Base-by-base conservation (phyloP, 1,284 basidiomycete genomes). In the Schizopora paradoxa region DNA sequence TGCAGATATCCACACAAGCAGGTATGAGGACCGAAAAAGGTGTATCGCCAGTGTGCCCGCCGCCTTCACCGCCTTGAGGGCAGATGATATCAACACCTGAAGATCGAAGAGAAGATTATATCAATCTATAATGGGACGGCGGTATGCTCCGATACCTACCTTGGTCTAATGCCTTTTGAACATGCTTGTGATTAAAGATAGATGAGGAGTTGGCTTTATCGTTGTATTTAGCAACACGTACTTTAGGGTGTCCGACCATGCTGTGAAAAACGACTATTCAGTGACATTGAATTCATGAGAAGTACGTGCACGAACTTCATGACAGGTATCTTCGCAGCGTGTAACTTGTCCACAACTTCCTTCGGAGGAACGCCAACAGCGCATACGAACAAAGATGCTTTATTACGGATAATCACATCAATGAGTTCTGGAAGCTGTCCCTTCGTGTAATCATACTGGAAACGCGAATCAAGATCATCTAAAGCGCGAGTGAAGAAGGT, bases 181-280 rank as follows among this genome's bases (percentile, higher is more conserved):
- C 88, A 58, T 93, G 90, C 79, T 84, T 51, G 18, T 57, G 28
- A 11, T 33, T 46, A 42, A n/a, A 32, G 21, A 25, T 18, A 13
- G 23, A 3, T 19, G n/a, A 18, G 27, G 5, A 27, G 16, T 33
- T n/a, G 32, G 26, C n/a, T 23, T 16, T 29, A 28, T 22, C n/a
- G n/a, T 13, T 3, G 37, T 40, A 60, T 26, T n/a, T n/a, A n/a
- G n/a, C n/a, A n/a, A n/a, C n/a, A n/a, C n/a, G n/a, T 52, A 79
- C 81, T 68, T 88, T 92, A n/a, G 86, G 86, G 57, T 88, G 83
- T 19, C 89, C 91, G 49, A 95, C 73, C 87, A 95, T 93, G 68
- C 82, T 86, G 43, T 37, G 26, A 61, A 43, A 46, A 48, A 5
- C 16, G 40, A 22, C 32, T 27, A 33, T 40, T 34, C 29, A 34